Base-by-base conservation (phyloP, 306 rosid genomes). In the Myrica gale region DNA sequence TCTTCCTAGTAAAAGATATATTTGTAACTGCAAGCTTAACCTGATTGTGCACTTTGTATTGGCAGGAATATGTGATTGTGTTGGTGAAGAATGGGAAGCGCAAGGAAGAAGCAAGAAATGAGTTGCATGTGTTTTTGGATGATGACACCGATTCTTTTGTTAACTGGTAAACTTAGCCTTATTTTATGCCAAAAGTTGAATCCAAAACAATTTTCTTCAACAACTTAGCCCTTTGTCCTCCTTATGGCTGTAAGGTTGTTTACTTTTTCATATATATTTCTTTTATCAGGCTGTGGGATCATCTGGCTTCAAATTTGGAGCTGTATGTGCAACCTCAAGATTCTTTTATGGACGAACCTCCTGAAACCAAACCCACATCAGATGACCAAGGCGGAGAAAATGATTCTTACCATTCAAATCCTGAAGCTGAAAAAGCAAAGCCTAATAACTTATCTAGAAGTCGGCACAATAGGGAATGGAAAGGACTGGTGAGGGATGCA, bases 11-110 rank as follows among this genome's bases (percentile, higher is more conserved):
- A 76, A 16, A 13, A 75, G 7, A 21, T 26, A 56, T 17, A 47
- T 11, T 62, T 17, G 20, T 48, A 21, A 52, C 61, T 73, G 26
- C 65, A 66, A 71, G 52, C 39, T 32, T 75, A 8, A 67, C 81
- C 80, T 76, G 54, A 54, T 82, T 68, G 60, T 61, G 61, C 9
- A 23, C 68, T 69, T 45, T 83, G 54, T 73, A 37, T 69, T 70
- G 83, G 81, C 94, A 95, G 99, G 99, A 96, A 81, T 96, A 96
- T 72, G 96, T 96, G 45, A 86, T 96, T 70, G 99, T 96, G 68
- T 83, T 96, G 70, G 78, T 96, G 82, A 96, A 84, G 93, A 96
- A 96, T 63, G 98, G 99, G 68, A 91, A 90, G 82, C 72, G 84
- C 80, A 96, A 89, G 85, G 98, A 89, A 67, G 92, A 89, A 82